These are phyloP conservation scores for Phoenix roebelenii DNA, from an alignment of 176 grass and related monocot genomes.

Conservation along the genomic window DNA sequence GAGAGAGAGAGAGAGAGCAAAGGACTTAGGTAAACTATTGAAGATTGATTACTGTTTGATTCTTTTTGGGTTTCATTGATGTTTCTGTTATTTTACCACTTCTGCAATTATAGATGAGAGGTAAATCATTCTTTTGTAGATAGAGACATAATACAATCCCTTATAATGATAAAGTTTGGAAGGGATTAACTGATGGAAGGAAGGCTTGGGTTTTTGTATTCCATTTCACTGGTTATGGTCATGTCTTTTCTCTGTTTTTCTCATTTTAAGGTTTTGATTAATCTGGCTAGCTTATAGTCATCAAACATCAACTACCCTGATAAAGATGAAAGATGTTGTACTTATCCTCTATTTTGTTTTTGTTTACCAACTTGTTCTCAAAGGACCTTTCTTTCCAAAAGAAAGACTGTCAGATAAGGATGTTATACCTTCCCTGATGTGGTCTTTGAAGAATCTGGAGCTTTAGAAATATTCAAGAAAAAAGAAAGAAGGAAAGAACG, in stretches of 20 bases:
- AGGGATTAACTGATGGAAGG: slow-evolving; percentile 22
- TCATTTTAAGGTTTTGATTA: background rate
- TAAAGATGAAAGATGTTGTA: background rate
- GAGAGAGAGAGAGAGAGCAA: slow-evolving; percentile 1
- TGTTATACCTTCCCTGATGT: slow-evolving; percentile 57
- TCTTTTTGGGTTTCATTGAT: background rate
- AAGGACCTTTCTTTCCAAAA: too few species aligned
- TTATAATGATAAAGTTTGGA: slow-evolving; percentile 19
- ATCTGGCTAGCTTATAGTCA: too few species aligned
- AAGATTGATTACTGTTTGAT: background rate
- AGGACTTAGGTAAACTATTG: background rate
- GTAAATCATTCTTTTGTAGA: slow-evolving; percentile 91
- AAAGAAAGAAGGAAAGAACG: background rate
- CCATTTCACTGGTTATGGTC: background rate
- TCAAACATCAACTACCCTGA: background rate
- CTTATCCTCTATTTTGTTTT: too few species aligned
- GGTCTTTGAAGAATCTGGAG: slow-evolving; percentile 34
- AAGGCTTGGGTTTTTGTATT: slow-evolving; percentile 1
- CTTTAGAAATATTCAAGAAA: slow-evolving; percentile 14
- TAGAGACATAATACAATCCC: slow-evolving; percentile 33
- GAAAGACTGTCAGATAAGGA: slow-evolving; percentile 20
- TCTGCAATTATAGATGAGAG: slow-evolving; percentile 12
- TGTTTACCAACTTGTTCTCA: too few species aligned
- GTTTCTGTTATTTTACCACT: background rate
- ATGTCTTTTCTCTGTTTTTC: background rate